Base-by-base conservation (phyloP, 805 yeast genomes). In the Yamadazyma takamatsuzukensis region DNA sequence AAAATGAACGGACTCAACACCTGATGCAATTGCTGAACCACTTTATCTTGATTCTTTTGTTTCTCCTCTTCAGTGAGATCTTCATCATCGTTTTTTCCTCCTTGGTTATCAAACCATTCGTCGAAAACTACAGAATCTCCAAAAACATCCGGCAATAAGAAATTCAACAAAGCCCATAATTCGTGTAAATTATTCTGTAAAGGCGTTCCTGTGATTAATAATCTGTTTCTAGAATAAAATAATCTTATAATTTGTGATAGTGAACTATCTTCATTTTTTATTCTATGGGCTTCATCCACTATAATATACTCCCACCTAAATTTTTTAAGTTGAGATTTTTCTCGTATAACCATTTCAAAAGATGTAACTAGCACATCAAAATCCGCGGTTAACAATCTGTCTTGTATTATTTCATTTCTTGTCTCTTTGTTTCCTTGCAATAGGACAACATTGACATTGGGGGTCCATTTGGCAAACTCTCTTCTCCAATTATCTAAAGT, bases 401-500 rank as follows among this genome's bases (percentile, higher is more conserved):
- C 60, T 22, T 74, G 73, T 30, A 90, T 72, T 21, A 87, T 54
- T 1, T 69, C 64, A 2, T 61, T 61, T 49, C 98, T 76, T 15
- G 72, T 76, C n/a, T 87, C 95, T 55, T 90, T 93, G 45, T 76
- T 78, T 22, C 98, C 98, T 54, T 88, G 96, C 27, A 93, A 61
- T 1, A 93, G 89, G 6, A 87, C 66, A 1, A 83, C 85, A 44
- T 80, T 76, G 9, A 90, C 96, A 4, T 88, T 96, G 0, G 97
- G 97, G 0, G 97, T 93, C 97, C 97, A 90, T 57, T 77, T 82
- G 18, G 79, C 78, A 62, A 90, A 90, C 59, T 90, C 98, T 51
- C 97, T 74, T 53, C 87, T 72, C 98, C 98, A 90, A 60, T 93
- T 90, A 54, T 93, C 96, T 36, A 90, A 68, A 0, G 98, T 90